A percentile compares a stretch with the other conserved stretches of the same genome.
These are phyloP conservation scores for Tolypocladium amazonense DNA, from an alignment of 2,329 filamentous ascomycete genomes.

Conservation along the genomic window DNA sequence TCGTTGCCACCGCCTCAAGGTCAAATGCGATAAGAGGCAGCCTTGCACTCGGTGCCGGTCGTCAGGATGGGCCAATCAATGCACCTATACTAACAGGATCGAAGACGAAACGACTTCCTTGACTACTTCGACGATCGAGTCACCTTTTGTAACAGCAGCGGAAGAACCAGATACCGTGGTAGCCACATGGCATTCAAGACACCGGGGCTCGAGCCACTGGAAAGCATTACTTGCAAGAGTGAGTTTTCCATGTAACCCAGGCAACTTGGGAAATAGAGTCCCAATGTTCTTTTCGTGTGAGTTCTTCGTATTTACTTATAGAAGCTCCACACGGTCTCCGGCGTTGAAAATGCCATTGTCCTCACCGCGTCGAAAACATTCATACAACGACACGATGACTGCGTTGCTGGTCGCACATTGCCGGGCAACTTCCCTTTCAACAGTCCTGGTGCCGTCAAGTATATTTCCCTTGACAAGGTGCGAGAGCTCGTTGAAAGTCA, in stretches of 20 bases:
- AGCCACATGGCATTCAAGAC: background rate
- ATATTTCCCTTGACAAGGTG: background rate
- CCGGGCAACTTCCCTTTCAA: slow-evolving; percentile 6
- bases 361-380: background rate
- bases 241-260: background rate
- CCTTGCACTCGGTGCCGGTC: slow-evolving; percentile 4
- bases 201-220: background rate
- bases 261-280: background rate
- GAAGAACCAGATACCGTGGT: background rate
- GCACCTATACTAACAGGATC: slow-evolving; percentile 2
- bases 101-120: background rate
- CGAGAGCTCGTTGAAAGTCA: background rate
- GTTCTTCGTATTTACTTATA: no score
- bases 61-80: slow-evolving; percentile 2
- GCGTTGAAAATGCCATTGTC: background rate
- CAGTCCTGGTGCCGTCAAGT: slow-evolving; percentile 2
- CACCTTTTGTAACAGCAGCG: background rate
- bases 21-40: slow-evolving; percentile 3
- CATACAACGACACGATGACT: background rate
- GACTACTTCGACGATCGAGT: background rate
- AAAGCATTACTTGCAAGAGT: background rate
- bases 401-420: background rate
- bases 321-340: background rate
- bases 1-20: slow-evolving; percentile 4
- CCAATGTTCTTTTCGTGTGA: background rate